Evolutionary conservation across 2,329 filamentous ascomycete species (phyloP).

Genomic region (Knufia petricola): DNA sequence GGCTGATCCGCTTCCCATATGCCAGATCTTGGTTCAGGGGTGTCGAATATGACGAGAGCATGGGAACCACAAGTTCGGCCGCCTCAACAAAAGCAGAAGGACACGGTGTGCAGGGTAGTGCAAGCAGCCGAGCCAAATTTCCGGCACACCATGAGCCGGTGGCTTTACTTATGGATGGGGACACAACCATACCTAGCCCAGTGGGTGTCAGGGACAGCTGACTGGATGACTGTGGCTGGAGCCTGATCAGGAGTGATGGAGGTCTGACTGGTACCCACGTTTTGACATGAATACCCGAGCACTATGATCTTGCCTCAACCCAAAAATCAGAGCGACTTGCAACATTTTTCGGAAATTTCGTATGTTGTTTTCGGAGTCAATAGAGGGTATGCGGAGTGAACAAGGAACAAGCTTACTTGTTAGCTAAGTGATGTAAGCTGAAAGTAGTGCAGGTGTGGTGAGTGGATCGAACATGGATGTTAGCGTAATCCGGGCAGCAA

Average conservation of each 20-base stretch:
- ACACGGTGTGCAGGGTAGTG: slow-evolving; percentile 7
- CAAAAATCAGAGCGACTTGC: neutral
- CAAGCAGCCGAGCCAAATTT: slow-evolving; percentile 11
- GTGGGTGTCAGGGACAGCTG: neutral
- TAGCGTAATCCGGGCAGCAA: neutral
- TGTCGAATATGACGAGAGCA: slow-evolving; percentile 8
- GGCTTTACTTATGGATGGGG: neutral
- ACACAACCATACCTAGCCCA: neutral
- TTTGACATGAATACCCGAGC: neutral
- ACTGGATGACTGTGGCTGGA: neutral
- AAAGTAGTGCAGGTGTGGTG: neutral
- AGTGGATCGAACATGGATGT: neutral
- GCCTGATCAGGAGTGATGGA: neutral
- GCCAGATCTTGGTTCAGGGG: slow-evolving; percentile 4
- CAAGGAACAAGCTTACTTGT: neutral
- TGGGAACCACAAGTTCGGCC: slow-evolving; percentile 4
- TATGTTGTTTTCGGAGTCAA: neutral
- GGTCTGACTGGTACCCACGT: neutral
- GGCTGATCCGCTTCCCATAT: neutral
- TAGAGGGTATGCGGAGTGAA: neutral
- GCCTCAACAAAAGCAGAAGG: neutral
- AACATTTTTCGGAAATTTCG: neutral
- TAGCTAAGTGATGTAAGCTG: neutral
- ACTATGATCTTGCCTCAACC: neutral
- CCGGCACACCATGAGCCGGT: slow-evolving; percentile 2